Evolutionary conservation across 176 grass and related monocot species (phyloP), one percentile per base, ranked within the genome.

Genomic region (Triticum timopheevii): DNA sequence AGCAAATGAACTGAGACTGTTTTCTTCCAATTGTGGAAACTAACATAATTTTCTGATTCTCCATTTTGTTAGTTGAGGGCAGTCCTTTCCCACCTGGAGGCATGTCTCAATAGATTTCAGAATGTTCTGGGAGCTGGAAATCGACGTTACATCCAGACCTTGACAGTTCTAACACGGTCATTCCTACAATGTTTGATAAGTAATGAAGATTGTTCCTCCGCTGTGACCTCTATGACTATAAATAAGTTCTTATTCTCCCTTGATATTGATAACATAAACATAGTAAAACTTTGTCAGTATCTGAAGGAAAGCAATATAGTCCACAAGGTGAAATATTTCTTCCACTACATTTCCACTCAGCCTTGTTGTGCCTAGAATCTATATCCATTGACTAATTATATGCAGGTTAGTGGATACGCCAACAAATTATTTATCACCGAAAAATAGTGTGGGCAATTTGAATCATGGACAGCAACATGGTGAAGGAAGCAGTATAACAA

Each of bases 191-290:
- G 82, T 70, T 80, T 96, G 73, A 78, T 65, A 65, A 83, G 45
- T 66, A 76, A 71, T 77, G 76, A 75, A 80, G 84, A 83, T 80
- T 61, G 63, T 83, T 66, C 82, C 79, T 83, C 82, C 56, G 69
- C 42, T 75, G 62, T 38, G 49, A 77, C 80, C 87, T 90, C 95
- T 83, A 94, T 98, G 96, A 94, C 92, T 35, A 98, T 98, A 83
- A 98, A 96, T 68, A 90, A 98, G 22, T 94, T 98, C 73, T 86
- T 98, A 73, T 96, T 98, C 83, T 91, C 93, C 83, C 92, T 98
- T 71, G 90, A 94, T 75, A 98, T 98, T 65, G 96, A 96, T 87
- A 98, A 96, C 82, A 95, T 98, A 87, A 98, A 98, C 61, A 89
- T 98, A 27, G 84, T 98, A 58, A 98, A 96, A 77, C 86, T 98